Evolutionary conservation across 805 yeast genomes (phyloP), one percentile per base, ranked within the genome.

Genomic region (Candida caryicola): DNA sequence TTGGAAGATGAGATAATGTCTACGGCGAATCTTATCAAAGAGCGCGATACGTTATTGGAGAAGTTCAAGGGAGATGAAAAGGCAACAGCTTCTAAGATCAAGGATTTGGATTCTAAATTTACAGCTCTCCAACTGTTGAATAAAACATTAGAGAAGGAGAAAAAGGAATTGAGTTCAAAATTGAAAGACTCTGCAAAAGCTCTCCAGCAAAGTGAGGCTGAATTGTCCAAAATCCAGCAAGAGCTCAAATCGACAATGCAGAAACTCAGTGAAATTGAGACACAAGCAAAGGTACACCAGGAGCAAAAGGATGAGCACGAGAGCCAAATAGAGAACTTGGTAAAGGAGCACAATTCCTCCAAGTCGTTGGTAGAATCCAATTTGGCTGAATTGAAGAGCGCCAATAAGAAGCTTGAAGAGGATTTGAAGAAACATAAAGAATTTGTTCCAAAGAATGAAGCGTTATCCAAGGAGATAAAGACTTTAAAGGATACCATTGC

Each of bases 11-110:
- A 67, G 29, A 49, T 62, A 1, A 55, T 55, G 8, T 42, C 57
- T 1, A 56, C 61, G 2, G 46, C 55, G 7, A 47, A 48, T 8
- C 17, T 53, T 12, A 66, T 80, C 15, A 60, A 69, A 23, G 73
- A 70, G 35, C 77, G 76, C 37, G 78, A 77, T 33, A 51, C 54
- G 2, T 55, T 65, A n/a, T 51, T 85, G 10, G 62, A 64, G 4
- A 55, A 63, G 8, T 59, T 77, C 6, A 71, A 71, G 40, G 47
- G 45, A 4, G 69, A 69, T 10, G 79, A 74, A 43, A 51, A 37
- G 47, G 54, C 54, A 26, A 35, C 34, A 50, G 57, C 30, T 44
- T 59, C 40, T 48, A 66, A 47, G 50, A 52, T 59, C n/a, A 37
- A 44, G 43, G 65, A 43, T 32, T 59, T 47, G 45, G 55, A 33